Evolutionary conservation across 1,284 basidiomycete species (phyloP).

Genomic region (Rhodotorula sp.): DNA sequence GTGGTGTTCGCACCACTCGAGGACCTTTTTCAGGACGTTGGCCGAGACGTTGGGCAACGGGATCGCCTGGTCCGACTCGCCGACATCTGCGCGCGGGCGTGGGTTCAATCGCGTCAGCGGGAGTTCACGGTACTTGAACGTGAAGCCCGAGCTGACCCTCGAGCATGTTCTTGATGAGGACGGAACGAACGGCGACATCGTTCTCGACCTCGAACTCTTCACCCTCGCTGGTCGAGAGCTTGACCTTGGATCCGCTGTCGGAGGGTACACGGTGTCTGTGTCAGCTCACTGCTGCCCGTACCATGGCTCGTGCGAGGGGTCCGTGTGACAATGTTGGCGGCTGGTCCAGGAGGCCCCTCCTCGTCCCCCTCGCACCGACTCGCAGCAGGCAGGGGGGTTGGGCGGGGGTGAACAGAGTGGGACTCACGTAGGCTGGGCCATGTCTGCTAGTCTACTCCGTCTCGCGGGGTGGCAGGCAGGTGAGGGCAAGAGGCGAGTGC

Average conservation of each 20-base stretch:
- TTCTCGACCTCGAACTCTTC: slow-evolving; percentile 92
- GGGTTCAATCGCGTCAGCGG: too few relatives aligned
- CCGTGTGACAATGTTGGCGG: too few relatives aligned
- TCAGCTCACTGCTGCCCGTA: too few relatives aligned
- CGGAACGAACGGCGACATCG: slow-evolving; percentile 83
- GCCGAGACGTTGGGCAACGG: slow-evolving; percentile 96
- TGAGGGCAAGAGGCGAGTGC: not conserved
- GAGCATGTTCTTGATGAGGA: slow-evolving; percentile 99
- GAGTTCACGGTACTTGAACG: too few relatives aligned
- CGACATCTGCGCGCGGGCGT: slow-evolving; percentile 68
- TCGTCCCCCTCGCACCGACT: too few relatives aligned
- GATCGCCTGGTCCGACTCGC: slow-evolving; percentile 83
- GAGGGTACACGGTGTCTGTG: too few relatives aligned
- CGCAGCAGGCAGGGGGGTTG: too few relatives aligned
- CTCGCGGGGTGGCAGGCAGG: not conserved
- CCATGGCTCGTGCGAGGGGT: too few relatives aligned
- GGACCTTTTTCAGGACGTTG: slow-evolving; percentile 94
- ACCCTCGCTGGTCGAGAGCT: slow-evolving; percentile 72
- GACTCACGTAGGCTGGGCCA: not conserved
- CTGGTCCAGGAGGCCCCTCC: too few relatives aligned
- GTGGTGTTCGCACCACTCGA: slow-evolving; percentile 99
- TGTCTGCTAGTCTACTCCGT: not conserved
- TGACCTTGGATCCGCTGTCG: slow-evolving; percentile 11
- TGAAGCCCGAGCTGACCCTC: slow-evolving; percentile 65
- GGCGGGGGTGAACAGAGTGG: too few relatives aligned